Evolutionary conservation across 768 basidiomycete species (phyloP).

Genomic region (Dioszegia aurantiaca): DNA sequence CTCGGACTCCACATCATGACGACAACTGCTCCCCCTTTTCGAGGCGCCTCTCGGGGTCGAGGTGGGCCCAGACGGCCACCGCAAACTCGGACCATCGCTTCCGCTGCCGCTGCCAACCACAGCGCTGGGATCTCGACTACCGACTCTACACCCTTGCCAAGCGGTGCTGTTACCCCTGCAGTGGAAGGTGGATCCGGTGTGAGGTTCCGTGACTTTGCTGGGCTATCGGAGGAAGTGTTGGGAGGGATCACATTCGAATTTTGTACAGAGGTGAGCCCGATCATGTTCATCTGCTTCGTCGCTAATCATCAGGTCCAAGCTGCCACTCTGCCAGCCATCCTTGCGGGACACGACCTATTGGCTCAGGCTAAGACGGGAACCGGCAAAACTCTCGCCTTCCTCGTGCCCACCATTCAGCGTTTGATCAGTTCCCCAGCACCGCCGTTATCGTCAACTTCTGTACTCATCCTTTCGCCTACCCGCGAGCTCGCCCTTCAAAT

Average conservation of each 20-base stretch:
- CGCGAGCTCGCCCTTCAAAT: constrained; percentile 55
- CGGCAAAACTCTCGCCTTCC: constrained; percentile 58
- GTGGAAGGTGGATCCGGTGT: constrained; percentile 9
- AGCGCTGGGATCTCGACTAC: not conserved
- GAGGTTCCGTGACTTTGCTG: constrained; percentile 17
- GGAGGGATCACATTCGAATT: constrained; percentile 11
- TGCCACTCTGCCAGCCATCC: constrained; percentile 33
- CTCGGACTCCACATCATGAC: not conserved
- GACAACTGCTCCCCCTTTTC: constrained; percentile 4
- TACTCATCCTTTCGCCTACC: constrained; percentile 54
- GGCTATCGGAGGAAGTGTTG: constrained; percentile 12
- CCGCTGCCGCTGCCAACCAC: not conserved
- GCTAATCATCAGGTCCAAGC: constrained; percentile 38
- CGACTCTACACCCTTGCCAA: constrained; percentile 4
- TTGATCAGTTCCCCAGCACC: constrained; percentile 38
- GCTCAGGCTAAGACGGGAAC: constrained; percentile 59
- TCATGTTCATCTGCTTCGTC: not conserved
- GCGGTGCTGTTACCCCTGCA: constrained; percentile 4
- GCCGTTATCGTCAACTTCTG: constrained; percentile 28
- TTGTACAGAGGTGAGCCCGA: constrained; percentile 6
- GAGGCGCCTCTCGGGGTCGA: not conserved
- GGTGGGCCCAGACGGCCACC: constrained; percentile 3
- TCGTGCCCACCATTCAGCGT: constrained; percentile 53
- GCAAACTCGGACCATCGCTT: not conserved
- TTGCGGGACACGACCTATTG: constrained; percentile 40